Base-by-base conservation (phyloP, 2,329 filamentous ascomycete genomes). In the Diaporthe destruens region DNA sequence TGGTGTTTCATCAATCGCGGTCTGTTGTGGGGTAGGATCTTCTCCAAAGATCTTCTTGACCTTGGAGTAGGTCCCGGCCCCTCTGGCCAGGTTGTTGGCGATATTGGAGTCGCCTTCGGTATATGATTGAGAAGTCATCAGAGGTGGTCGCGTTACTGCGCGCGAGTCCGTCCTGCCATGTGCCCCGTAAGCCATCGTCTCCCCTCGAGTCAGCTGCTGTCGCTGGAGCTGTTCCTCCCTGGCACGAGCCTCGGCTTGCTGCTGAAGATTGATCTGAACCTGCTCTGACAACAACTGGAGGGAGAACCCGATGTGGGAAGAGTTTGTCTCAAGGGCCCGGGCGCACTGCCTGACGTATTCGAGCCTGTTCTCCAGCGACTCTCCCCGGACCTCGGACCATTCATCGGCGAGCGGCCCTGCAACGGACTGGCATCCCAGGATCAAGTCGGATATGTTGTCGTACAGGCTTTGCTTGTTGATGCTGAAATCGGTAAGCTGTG, bases 401-500 rank as follows among this genome's bases (percentile, higher is more conserved):
- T 99, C 96, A 80, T 99, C 96, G 11, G 93, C 94, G 55, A 99
- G 83, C 7, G 96, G 96, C 11, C 94, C 94, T 7, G 95, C 94
- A n/a, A 98, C 93, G 32, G 93, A 91, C 82, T 99, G 96, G 78
- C 95, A 98, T 72, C 92, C 91, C 65, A 98, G 84, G 5, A 98
- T 84, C 36, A 99, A 88, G 80, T 98, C 96, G 11, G 95, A 95
- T 71, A 98, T 93, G 73, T 95, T 93, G 81, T 98, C 96, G 82
- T 98, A 98, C 23, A 97, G 87, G 77, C 93, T 93, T 81, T 99
- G 96, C 83, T 98, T 98, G 81, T 97, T 94, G 42, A 92, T 89
- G 78, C 91, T 92, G 80, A 98, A 98, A 77, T 98, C 96, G 61
- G 91, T 88, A 42, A 98, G 84, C 77, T 97, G 94, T 0, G 95